Base-by-base conservation (phyloP, 1,284 basidiomycete species). In the Cutaneotrichosporon dermatis region DNA sequence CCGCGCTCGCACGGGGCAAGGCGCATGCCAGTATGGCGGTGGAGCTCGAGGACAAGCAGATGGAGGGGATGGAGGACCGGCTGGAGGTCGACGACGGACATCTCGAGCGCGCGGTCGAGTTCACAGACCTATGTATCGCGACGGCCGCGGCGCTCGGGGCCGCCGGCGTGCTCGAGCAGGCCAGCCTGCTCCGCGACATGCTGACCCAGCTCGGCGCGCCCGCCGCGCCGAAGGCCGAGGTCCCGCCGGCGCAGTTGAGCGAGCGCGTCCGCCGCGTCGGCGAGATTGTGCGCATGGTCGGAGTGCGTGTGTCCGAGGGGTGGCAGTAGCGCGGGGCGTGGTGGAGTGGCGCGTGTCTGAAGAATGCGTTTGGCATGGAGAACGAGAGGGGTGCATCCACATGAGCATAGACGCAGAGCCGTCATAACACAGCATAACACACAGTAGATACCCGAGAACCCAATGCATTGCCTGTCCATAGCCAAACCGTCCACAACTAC, bases 221-320 rank as follows among this genome's bases (percentile, higher is more conserved):
- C 13, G 36, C 5, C 42, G 41, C 2, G 16, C 10, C 15, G 41
- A 13, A 12, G 7, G 51, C 16, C 13, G 44, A 43, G 54, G 1
- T 50, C 25, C n/a, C 42, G 37, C 51, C 51, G 6, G 39, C 39
- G 39, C 33, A n/a, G 2, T 54, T 60, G 10, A 50, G 51, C 45
- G 67, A 70, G 6, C 59, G 51, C 11, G 65, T 63, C 13, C 57
- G 59, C 42, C 54, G 62, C 5, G 62, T 71, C 1, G 69, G 61
- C 1, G 71, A 74, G 58, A 58, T 72, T 25, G 63, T 75, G 41
- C 69, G 69, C 42, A 61, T 73, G 1, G 70, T 72, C 4, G 71
- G 72, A n/a, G 66, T 74, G 10, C 63, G 71, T 4, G 67, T 72
- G 3, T 63, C 66, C 13, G 68, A 69, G 55, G 64, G 68, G 0